phyloP scores from a whole-genome alignment of 73 alveolate genomes.

The Paramecium primaurelia region DNA sequence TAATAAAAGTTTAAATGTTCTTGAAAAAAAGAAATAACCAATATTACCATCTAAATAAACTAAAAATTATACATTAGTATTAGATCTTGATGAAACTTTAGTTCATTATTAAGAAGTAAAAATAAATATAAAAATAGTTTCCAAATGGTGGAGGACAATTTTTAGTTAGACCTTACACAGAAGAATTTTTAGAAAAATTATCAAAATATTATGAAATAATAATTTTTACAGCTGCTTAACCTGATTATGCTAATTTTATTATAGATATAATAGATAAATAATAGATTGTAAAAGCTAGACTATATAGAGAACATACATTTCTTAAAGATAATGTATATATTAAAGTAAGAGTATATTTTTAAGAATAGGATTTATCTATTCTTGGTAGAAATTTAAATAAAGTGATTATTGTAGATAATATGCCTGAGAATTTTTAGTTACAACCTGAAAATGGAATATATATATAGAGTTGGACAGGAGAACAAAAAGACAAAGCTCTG shows the following conservation, averaged over 20 bases:
- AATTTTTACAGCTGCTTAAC: slow-evolving; percentile 95
- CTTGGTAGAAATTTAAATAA: slow-evolving; percentile 88
- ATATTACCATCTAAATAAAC: not conserved
- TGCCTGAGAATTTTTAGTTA: slow-evolving; percentile 84
- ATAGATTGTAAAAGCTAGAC: slow-evolving; percentile 74
- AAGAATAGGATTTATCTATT: slow-evolving; percentile 71
- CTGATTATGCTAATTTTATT: slow-evolving; percentile 96
- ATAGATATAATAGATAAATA: slow-evolving; percentile 89
- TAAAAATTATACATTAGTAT: not conserved
- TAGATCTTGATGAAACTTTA: not conserved
- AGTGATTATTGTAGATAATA: slow-evolving; percentile 92
- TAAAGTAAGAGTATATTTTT: not conserved
- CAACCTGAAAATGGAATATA: slow-evolving; percentile 96
- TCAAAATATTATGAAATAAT: slow-evolving; percentile 90
- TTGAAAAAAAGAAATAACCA: not conserved
- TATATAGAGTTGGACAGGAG: slow-evolving; percentile 95
- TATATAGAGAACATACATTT: slow-evolving; percentile 90
- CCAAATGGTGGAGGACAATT: slow-evolving; percentile 73
- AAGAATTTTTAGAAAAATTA: slow-evolving; percentile 84
- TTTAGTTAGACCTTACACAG: slow-evolving; percentile 92
- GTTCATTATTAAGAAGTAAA: slow-evolving; percentile 13
- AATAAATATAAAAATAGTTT: not conserved
- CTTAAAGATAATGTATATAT: slow-evolving; percentile 65
- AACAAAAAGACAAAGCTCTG: slow-evolving; percentile 61
- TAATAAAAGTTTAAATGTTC: not conserved